Evolutionary conservation across 768 basidiomycete genomes (phyloP).

Genomic region (Sutorius australiensis): DNA sequence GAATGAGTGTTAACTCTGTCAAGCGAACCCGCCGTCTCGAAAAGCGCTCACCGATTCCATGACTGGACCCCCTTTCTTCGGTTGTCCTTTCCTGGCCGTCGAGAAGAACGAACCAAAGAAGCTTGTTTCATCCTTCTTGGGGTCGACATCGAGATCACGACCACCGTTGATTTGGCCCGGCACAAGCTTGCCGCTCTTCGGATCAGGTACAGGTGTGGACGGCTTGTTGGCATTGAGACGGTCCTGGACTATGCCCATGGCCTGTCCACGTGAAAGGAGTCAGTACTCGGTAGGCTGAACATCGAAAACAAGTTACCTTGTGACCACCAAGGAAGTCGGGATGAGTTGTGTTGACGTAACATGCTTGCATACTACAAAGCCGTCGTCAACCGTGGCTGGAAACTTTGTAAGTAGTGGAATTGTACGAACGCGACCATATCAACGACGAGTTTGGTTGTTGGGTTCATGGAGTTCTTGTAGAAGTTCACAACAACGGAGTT

Average conservation of each 20-base stretch:
- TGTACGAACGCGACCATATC: conserved; percentile 84
- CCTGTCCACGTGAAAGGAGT: conserved; percentile 42
- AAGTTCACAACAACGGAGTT: conserved; percentile 95
- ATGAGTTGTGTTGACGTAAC: conserved; percentile 98
- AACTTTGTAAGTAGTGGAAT: not conserved
- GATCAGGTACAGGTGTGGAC: conserved; percentile 50
- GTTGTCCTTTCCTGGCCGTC: conserved; percentile 55
- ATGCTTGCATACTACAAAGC: conserved; percentile 83
- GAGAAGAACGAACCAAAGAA: conserved; percentile 97
- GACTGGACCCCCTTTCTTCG: conserved; percentile 55
- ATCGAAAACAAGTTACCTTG: conserved; percentile 45
- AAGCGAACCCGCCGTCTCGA: conserved; percentile 12
- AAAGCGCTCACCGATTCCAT: conserved; percentile 54
- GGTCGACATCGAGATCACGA: conserved; percentile 89
- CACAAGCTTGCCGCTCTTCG: conserved; percentile 63
- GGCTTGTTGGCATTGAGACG: conserved; percentile 81
- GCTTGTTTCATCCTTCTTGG: conserved; percentile 82
- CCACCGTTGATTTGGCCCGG: conserved; percentile 79
- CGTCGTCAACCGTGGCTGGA: not conserved
- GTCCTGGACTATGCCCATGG: conserved; percentile 84
- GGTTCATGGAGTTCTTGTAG: conserved; percentile 90
- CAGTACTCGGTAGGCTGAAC: not conserved
- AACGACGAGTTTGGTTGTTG: conserved; percentile 90
- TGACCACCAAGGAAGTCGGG: conserved; percentile 98
- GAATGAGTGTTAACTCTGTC: not conserved